A percentile compares a stretch with the other conserved stretches of the same genome.
phyloP scores from a whole-genome alignment of 495 filamentous ascomycete species.

The Podospora conica region DNA sequence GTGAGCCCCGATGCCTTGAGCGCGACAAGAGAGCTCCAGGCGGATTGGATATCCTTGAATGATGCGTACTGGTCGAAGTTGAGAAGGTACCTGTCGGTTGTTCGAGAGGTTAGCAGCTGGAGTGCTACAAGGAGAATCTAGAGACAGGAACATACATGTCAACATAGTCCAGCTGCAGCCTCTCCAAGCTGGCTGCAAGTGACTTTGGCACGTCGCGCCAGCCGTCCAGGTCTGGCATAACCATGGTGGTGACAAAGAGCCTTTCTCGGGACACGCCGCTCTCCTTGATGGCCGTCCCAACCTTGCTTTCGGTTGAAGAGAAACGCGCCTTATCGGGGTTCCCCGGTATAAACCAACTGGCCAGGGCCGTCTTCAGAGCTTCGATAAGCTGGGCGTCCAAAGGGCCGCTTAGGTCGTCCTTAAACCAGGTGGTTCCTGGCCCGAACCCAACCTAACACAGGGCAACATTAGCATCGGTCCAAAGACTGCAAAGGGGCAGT shows the following conservation, averaged over 20 bases:
- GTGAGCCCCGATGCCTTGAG: background rate
- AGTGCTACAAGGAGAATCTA: no score
- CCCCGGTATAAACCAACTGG: background rate
- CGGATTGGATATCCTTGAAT: background rate
- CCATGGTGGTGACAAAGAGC: conserved; percentile 4
- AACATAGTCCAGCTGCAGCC: background rate
- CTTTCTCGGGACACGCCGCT: background rate
- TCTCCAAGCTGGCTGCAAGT: background rate
- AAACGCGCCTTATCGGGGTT: background rate
- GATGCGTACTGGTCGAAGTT: background rate
- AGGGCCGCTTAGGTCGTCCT: background rate
- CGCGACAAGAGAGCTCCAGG: background rate
- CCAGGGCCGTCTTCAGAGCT: background rate
- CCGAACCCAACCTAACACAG: background rate
- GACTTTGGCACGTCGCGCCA: background rate
- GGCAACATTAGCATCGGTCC: background rate
- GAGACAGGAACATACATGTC: background rate
- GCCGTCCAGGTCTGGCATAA: background rate
- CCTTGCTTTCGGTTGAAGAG: background rate
- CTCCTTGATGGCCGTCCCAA: background rate
- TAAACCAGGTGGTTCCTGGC: background rate
- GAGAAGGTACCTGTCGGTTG: background rate
- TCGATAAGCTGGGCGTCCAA: background rate
- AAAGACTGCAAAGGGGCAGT: no score
- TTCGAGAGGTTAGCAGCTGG: no score